phyloP scores from a whole-genome alignment of 1,284 basidiomycete species.

The Ustilago nuda region DNA sequence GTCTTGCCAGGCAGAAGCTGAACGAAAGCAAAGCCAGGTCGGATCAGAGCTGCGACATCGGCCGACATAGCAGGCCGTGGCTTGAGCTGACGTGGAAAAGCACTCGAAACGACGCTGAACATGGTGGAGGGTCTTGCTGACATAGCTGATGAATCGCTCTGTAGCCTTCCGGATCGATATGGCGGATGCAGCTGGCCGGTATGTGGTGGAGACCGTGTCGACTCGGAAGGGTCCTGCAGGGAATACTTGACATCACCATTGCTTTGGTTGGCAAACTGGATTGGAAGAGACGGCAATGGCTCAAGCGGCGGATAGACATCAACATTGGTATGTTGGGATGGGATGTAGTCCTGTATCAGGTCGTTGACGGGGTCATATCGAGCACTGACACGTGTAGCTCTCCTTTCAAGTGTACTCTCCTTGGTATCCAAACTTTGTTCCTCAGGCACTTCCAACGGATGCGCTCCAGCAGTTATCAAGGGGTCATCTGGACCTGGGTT shows the following conservation, averaged over 20 bases:
- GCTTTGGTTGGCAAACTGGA: slow-evolving; percentile 19
- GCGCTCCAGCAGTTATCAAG: slow-evolving; percentile 6
- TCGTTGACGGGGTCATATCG: slow-evolving; percentile 56
- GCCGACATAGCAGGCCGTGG: slow-evolving; percentile 59
- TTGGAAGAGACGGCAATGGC: slow-evolving; percentile 27
- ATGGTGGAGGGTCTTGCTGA: slow-evolving; percentile 38
- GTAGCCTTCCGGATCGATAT: slow-evolving; percentile 4
- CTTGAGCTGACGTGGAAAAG: slow-evolving; percentile 24
- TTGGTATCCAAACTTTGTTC: slow-evolving; percentile 15
- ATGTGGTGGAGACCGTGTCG: slow-evolving; percentile 6
- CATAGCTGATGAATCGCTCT: slow-evolving; percentile 24
- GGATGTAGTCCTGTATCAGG: slow-evolving; percentile 52
- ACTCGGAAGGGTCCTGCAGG: slow-evolving; percentile 28
- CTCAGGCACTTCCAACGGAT: slow-evolving; percentile 19
- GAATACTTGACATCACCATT: slow-evolving; percentile 24
- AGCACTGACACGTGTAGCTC: slow-evolving; percentile 40
- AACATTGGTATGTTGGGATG: slow-evolving; percentile 20
- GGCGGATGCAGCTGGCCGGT: slow-evolving; percentile 12
- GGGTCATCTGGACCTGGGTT: slow-evolving; percentile 11
- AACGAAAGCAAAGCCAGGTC: slow-evolving; percentile 78
- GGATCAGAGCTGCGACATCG: slow-evolving; percentile 61
- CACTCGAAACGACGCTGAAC: slow-evolving; percentile 27
- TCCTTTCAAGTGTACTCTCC: slow-evolving; percentile 19
- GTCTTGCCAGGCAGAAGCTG: slow-evolving; percentile 83
- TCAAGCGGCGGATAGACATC: slow-evolving; percentile 38